Conservation (phyloP, 192 early-diverging fungal species). For the Backusella tarrabulga region DNA sequence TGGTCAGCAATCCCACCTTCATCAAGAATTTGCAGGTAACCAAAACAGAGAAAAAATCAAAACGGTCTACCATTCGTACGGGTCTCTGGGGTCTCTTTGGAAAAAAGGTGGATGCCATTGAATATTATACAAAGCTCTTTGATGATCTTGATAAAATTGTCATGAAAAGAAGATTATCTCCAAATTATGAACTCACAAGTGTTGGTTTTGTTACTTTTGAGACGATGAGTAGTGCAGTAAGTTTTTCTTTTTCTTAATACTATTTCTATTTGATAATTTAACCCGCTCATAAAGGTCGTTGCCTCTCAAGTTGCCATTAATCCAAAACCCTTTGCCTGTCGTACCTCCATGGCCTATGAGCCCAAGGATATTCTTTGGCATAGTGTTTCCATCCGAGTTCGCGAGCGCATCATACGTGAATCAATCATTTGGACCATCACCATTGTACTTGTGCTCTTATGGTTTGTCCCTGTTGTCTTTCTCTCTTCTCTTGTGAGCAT, state of each 20-base stretch:
- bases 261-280: background rate
- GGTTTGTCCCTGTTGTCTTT: constrained; percentile 63
- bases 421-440: constrained; percentile 52
- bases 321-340: constrained; percentile 59
- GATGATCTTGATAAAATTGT: constrained; percentile 51
- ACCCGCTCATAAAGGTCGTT: constrained; percentile 43
- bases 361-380: constrained; percentile 74
- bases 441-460: constrained; percentile 65
- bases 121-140: constrained; percentile 56
- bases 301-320: constrained; percentile 63
- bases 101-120: constrained; percentile 63
- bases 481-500: constrained; percentile 66
- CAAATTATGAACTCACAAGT: constrained; percentile 37
- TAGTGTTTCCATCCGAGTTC: constrained; percentile 54
- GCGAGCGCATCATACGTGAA: constrained; percentile 48
- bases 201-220: constrained; percentile 78
- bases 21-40: background rate
- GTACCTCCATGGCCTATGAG: constrained; percentile 61
- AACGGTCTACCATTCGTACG: constrained; percentile 42
- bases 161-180: constrained; percentile 24
- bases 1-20: background rate
- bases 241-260: background rate
- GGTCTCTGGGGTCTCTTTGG: constrained; percentile 49
- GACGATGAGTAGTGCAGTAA: constrained; percentile 61
- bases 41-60: constrained; percentile 1